Evolutionary conservation across 805 yeast genomes (phyloP), one percentile per base, ranked within the genome.

Genomic region (Kuraishia piskuri): DNA sequence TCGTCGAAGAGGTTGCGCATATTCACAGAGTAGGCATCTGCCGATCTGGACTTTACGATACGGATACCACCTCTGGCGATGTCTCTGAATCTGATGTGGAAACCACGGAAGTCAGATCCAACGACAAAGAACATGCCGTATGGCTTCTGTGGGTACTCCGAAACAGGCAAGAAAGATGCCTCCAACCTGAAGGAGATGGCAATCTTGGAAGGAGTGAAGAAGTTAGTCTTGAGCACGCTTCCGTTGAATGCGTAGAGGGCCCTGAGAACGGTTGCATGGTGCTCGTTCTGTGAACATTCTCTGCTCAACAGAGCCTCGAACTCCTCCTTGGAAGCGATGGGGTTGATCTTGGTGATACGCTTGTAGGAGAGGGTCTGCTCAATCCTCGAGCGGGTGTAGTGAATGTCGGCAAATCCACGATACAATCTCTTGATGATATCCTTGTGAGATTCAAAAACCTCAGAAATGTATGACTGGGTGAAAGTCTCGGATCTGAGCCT

Each of bases 11-110:
- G 79, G 62, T 88, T 88, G 61, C 96, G 83, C 59, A 86, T 85
- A 65, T 94, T 92, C 63, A 83, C 81, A 51, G 84, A 80, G 69
- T 90, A 94, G 51, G 90, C 90, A 71, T 94, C 98, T 55, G 74
- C 72, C 49, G 89, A 86, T 66, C 94, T 82, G 6, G 96, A 88
- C 66, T 85, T 84, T 61, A 92, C 98, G 64, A 92, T 88, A 71
- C 99, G 83, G 62, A 92, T 94, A 68, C 99, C 99, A 69, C 99
- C 99, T 69, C 99, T 83, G 21, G 99, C 96, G 65, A 92, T 90
- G 70, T 92, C 98, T 68, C 97, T 83, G 74, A 92, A 92, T 70
- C 99, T 81, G 57, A 94, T 86, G 68, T 92, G 99, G 86, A 92
- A 94, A 23, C 97, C 99, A 69, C 97, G 82, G 73, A 92, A 92